Evolutionary conservation across 306 rosid species (phyloP).

Genomic region (Ceratonia siliqua): DNA sequence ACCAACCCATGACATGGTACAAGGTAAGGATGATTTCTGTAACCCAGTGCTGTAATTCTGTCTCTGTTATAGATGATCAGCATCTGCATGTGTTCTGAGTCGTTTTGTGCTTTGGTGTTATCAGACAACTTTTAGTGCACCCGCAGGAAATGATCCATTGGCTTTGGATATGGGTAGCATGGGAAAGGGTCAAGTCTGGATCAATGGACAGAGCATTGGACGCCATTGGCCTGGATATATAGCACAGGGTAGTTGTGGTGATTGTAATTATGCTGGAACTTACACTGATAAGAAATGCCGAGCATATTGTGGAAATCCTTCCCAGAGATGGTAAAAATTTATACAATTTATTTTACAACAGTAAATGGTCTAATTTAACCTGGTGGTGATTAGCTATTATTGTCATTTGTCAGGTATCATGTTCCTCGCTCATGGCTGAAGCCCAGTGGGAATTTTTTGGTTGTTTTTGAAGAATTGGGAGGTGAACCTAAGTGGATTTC

Average conservation of each 20-base stretch:
- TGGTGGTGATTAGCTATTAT: neutral
- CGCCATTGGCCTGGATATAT: constrained; percentile 75
- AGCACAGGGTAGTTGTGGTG: constrained; percentile 62
- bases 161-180: constrained; percentile 80
- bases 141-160: constrained; percentile 73
- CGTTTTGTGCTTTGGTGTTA: constrained; percentile 25
- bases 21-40: constrained; percentile 40
- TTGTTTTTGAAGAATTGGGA: constrained; percentile 91
- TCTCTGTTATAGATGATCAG: constrained; percentile 11
- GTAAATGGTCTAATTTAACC: neutral
- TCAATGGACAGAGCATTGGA: constrained; percentile 81
- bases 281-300: constrained; percentile 67
- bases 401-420: constrained; percentile 70
- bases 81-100: constrained; percentile 5
- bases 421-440: constrained; percentile 89
- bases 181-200: constrained; percentile 91
- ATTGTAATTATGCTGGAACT: constrained; percentile 64
- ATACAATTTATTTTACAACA: neutral
- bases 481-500: constrained; percentile 73
- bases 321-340: constrained; percentile 75
- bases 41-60: neutral
- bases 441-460: constrained; percentile 68
- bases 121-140: constrained; percentile 62
- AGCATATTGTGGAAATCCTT: constrained; percentile 61
- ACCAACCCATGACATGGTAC: constrained; percentile 86